phyloP scores from a whole-genome alignment of 306 rosid genomes.

The Carpinus viminea region DNA sequence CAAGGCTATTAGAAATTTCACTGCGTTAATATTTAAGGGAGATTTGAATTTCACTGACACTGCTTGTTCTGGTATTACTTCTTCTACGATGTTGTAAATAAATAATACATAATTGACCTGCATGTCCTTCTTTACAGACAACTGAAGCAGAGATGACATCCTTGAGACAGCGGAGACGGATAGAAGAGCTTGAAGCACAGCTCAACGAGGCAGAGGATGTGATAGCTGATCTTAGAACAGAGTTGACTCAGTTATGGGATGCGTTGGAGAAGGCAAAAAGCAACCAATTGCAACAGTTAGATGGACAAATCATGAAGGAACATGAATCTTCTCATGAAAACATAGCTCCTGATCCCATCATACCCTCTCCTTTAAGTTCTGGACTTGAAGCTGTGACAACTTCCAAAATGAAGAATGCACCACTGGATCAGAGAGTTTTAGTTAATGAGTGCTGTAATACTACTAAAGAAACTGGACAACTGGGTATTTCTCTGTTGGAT shows the following conservation, averaged over 20 bases:
- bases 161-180: constrained; percentile 44
- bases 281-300: constrained; percentile 30
- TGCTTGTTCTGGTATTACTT: not conserved
- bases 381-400: constrained; percentile 29
- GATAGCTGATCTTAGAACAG: constrained; percentile 66
- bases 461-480: constrained; percentile 29
- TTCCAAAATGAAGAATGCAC: constrained; percentile 34
- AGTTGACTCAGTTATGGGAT: constrained; percentile 44
- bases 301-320: constrained; percentile 30
- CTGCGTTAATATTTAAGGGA: not conserved
- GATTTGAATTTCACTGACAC: not conserved
- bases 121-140: constrained; percentile 42
- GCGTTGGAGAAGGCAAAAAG: constrained; percentile 52
- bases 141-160: constrained; percentile 53
- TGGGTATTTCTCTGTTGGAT: constrained; percentile 39
- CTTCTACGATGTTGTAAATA: constrained; percentile 1
- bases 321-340: constrained; percentile 28
- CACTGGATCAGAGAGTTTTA: constrained; percentile 18
- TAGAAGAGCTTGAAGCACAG: constrained; percentile 73
- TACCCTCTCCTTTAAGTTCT: constrained; percentile 28
- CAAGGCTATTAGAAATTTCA: not conserved
- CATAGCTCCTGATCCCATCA: constrained; percentile 19
- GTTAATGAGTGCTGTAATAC: constrained; percentile 31
- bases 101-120: not conserved
- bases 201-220: constrained; percentile 76